Evolutionary conservation across 2,329 filamentous ascomycete genomes (phyloP).

Genomic region (Hymenoscyphus infarciens): DNA sequence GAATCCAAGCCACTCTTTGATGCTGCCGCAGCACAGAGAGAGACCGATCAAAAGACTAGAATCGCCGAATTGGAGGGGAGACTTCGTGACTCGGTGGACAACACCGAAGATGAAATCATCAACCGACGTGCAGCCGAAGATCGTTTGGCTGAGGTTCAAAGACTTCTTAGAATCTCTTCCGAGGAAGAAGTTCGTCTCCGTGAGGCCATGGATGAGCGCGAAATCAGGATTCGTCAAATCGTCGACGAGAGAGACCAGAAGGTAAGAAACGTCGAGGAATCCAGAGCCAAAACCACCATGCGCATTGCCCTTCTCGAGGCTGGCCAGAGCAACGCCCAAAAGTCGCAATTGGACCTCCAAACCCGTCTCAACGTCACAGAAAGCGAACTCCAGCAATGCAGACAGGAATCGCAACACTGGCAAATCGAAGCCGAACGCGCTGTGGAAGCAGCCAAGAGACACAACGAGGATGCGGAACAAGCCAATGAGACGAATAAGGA

Average conservation of each 20-base stretch:
- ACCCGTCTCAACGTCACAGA: constrained; percentile 54
- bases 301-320: constrained; percentile 65
- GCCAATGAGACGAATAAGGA: constrained; percentile 64
- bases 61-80: constrained; percentile 67
- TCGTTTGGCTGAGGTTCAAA: constrained; percentile 67
- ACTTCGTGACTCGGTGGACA: constrained; percentile 59
- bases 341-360: constrained; percentile 52
- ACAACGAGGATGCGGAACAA: constrained; percentile 55
- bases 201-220: constrained; percentile 64
- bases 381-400: constrained; percentile 50
- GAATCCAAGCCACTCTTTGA: constrained; percentile 51
- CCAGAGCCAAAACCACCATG: constrained; percentile 53
- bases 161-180: constrained; percentile 63
- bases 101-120: constrained; percentile 61
- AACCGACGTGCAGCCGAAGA: constrained; percentile 67
- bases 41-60: constrained; percentile 22
- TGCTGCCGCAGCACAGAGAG: constrained; percentile 32
- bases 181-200: constrained; percentile 69
- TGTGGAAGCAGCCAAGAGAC: constrained; percentile 61
- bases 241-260: constrained; percentile 68
- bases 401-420: constrained; percentile 58
- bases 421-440: constrained; percentile 58
- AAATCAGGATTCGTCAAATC: constrained; percentile 62
- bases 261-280: constrained; percentile 57
- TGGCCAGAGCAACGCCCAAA: constrained; percentile 55